Evolutionary conservation across 768 basidiomycete genomes (phyloP).

Genomic region (Lactarius pseudohatsudake): DNA sequence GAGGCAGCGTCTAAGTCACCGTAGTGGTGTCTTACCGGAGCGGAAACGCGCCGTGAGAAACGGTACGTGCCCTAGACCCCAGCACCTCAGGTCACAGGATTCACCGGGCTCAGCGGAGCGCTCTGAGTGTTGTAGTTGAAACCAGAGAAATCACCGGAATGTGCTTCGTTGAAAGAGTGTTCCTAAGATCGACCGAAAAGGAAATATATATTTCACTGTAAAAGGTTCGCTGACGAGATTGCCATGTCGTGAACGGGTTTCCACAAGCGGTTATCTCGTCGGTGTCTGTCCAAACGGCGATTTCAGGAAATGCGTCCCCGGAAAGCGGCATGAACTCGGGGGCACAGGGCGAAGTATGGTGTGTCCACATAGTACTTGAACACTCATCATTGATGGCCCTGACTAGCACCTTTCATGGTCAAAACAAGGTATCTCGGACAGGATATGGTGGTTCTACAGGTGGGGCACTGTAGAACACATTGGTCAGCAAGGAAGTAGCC

Average conservation of each 20-base stretch:
- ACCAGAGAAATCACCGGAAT: background rate
- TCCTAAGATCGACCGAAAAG: background rate
- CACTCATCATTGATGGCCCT: background rate
- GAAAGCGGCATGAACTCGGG: background rate
- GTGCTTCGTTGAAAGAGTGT: background rate
- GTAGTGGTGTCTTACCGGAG: background rate
- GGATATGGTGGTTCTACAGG: background rate
- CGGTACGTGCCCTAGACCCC: constrained; percentile 6
- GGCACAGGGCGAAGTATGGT: too few relatives aligned
- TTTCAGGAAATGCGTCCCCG: background rate
- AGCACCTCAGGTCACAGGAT: background rate
- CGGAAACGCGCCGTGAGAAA: background rate
- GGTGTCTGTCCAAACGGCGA: background rate
- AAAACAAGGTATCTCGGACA: too few relatives aligned
- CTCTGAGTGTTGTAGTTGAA: background rate
- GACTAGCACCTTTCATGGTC: background rate
- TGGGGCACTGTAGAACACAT: background rate
- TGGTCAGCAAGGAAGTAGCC: background rate
- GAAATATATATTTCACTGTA: background rate
- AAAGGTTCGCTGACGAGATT: constrained; percentile 23
- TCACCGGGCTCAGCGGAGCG: constrained; percentile 4
- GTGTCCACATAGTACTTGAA: background rate
- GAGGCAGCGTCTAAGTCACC: background rate
- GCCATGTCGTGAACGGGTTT: background rate
- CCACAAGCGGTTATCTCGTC: background rate